Conservation (phyloP, 768 basidiomycete genomes). For the Dioszegia aurantiaca region DNA sequence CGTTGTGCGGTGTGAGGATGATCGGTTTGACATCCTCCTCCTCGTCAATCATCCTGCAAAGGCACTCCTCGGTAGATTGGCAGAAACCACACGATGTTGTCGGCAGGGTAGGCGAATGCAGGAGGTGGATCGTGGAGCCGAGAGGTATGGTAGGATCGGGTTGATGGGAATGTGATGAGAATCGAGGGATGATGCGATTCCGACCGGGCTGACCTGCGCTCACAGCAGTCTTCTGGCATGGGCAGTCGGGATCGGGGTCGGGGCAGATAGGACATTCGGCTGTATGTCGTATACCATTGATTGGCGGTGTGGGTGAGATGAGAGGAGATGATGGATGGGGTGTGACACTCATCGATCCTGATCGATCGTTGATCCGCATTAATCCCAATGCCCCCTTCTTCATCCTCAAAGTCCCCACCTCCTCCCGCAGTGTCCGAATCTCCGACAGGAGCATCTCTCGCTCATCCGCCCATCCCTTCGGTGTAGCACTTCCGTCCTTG, state of each 20-base stretch:
- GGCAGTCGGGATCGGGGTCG: slow-evolving; percentile 46
- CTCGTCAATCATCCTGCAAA: slow-evolving; percentile 35
- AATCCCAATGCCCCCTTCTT: slow-evolving; percentile 11
- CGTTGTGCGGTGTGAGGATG: not conserved
- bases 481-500: not conserved
- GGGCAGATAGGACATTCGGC: slow-evolving; percentile 45
- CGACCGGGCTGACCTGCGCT: not conserved
- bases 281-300: not conserved
- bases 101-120: not conserved
- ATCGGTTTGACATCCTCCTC: slow-evolving; percentile 13
- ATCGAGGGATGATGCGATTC: not conserved
- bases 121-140: slow-evolving; percentile 3
- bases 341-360: not conserved
- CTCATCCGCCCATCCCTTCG: slow-evolving; percentile 16
- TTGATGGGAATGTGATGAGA: not conserved
- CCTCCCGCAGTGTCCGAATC: slow-evolving; percentile 5
- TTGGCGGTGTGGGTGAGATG: not conserved
- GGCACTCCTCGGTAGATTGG: slow-evolving; percentile 35
- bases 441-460: slow-evolving; percentile 1
- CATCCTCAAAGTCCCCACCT: not conserved
- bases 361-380: not conserved
- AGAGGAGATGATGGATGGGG: not conserved
- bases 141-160: slow-evolving; percentile 5
- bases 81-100: slow-evolving; percentile 33
- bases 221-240: slow-evolving; percentile 36